Base-by-base conservation (phyloP, 306 rosid genomes). In the Inga laurina region DNA sequence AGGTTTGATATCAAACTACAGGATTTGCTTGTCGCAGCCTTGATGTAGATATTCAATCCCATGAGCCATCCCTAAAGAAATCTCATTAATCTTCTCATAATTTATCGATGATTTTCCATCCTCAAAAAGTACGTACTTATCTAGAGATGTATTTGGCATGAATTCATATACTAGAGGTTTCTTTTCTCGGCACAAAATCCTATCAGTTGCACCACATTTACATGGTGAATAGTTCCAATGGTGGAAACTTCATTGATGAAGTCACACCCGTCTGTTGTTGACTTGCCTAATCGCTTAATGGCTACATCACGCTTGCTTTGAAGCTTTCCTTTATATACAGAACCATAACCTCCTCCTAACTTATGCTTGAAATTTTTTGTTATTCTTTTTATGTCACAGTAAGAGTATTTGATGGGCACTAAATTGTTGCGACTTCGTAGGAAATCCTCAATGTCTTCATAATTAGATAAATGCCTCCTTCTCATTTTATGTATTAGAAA, bases 171-270 rank as follows among this genome's bases (percentile, higher is more conserved):
- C 59, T 15, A 52, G 59, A 15, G 59, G 22, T 52, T 52, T 32
- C 34, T 52, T 52, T 22, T 52, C n/a, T 5, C 59, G 1, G 59
- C 59, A 18, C 59, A 52, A 52, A 52, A 52, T 52, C 59, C 59
- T 4, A 16, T 52, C n/a, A 52, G 8, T 5, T 18, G 59, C n/a
- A 52, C 22, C 59, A 69, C 72, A 43, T 77, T 61, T 22, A n/a
- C 39, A 27, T 77, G 80, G 9, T 10, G 72, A 34, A 65, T 78
- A 43, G 37, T 65, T 65, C 81, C 74, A 64, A 66, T 65, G 24
- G 81, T 64, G 21, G 48, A 56, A 70, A 80, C 72, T 74, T 81
- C 79, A 49, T 22, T 82, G 6, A 82, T 82, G 80, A 82, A 82
- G 4, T 64, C 56, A 46, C 62, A 43, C 3, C 72, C 80, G 74